phyloP scores from a whole-genome alignment of 495 filamentous ascomycete species.

The Aspergillus incahuasiensis region DNA sequence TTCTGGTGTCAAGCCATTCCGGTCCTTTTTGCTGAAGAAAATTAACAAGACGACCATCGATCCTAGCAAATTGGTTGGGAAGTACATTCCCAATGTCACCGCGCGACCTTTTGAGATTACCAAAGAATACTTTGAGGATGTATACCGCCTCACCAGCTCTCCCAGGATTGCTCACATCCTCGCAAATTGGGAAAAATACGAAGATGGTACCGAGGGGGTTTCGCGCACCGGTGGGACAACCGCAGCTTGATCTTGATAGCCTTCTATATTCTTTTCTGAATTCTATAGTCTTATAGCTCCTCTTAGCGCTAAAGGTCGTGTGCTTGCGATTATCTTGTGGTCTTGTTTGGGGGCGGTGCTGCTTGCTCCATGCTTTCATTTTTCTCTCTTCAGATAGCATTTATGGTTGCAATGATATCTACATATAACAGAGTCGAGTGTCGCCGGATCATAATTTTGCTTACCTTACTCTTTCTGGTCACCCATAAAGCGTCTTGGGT shows the following conservation, averaged over 20 bases:
- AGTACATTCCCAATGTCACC: conserved; percentile 99
- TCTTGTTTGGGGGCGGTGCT: background rate
- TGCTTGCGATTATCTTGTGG: background rate
- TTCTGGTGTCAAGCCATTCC: conserved; percentile 97
- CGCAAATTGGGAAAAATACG: conserved; percentile 75
- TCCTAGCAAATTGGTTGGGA: conserved; percentile 90
- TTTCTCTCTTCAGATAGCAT: background rate
- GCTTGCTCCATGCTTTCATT: background rate
- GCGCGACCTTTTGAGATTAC: conserved; percentile 91
- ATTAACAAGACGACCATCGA: conserved; percentile 98
- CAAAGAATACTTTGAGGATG: conserved; percentile 99
- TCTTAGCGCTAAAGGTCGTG: conserved; percentile 10
- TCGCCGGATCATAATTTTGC: background rate
- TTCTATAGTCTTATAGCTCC: background rate
- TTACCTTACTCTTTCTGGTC: background rate
- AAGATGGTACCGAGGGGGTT: conserved; percentile 38
- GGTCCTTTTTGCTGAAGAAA: conserved; percentile 96
- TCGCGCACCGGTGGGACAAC: conserved; percentile 14
- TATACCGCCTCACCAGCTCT: conserved; percentile 87
- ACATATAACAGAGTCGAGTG: background rate
- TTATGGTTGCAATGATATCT: background rate
- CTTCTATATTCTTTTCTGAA: background rate
- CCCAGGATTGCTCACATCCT: conserved; percentile 87
- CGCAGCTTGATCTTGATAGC: conserved; percentile 4
- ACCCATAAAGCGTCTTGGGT: too few relatives aligned